Evolutionary conservation across 2,329 filamentous ascomycete genomes (phyloP), one percentile per base, ranked within the genome.

Genomic region (Nemania sp.): DNA sequence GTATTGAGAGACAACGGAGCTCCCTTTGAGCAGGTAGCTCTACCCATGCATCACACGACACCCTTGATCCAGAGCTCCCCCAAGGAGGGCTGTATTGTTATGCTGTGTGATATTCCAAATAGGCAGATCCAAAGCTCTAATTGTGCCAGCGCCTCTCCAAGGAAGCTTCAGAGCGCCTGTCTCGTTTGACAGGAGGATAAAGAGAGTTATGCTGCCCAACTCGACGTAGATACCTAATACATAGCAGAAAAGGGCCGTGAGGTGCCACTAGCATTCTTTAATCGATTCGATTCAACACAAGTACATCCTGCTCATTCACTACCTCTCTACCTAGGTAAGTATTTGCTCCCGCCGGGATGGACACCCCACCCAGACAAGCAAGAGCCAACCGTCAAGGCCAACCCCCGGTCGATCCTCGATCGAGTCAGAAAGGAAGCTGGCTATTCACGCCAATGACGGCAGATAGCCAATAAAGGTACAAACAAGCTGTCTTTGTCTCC

Each of bases 361-460:
- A 62, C 43, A 65, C 59, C 51, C 68, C 66, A 58, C 61, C 35
- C 27, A 22, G 54, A 69, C 70, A 63, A 56, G 56, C 41, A 62
- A 66, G 62, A 62, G 35, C 61, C 61, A 64, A 68, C 68, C 58
- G 45, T 70, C 70, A 66, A 67, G 66, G 72, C 43, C 64, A 64
- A 69, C 35, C 68, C 68, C 68, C 62, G 67, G 71, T 67, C 72
- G 70, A 77, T 74, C 73, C 71, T 73, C 69, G 72, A 73, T 75
- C 75, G 75, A 77, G 76, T 78, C 76, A 77, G 73, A 74, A 74
- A 74, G 74, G 73, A 73, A 77, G 70, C 72, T 73, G 70, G 72
- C 60, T 66, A 67, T 67, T 64, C 64, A 35, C 45, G 32, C 66
- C 68, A 62, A 56, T 41, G 55, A 66, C 45, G 58, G 54, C 54